phyloP scores from a whole-genome alignment of 495 filamentous ascomycete genomes.

The Penicillium soppii region DNA sequence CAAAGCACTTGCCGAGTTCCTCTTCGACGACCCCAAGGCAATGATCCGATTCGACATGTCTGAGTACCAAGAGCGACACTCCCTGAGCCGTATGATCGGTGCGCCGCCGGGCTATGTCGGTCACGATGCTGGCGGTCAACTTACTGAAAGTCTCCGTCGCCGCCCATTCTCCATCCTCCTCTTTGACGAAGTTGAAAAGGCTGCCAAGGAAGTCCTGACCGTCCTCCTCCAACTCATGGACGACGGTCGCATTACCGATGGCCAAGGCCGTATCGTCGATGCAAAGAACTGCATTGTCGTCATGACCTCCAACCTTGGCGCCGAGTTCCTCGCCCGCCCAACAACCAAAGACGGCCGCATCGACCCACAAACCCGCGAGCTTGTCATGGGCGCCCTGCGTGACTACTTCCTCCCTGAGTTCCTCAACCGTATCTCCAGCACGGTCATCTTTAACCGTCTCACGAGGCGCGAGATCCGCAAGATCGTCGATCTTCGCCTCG shows the following conservation, averaged over 20 bases:
- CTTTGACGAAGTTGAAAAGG: slow-evolving; percentile 98
- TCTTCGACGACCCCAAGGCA: slow-evolving; percentile 94
- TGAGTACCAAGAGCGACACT: slow-evolving; percentile 97
- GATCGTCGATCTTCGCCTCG: slow-evolving; percentile 90
- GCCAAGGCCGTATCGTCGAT: slow-evolving; percentile 91
- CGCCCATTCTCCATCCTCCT: slow-evolving; percentile 96
- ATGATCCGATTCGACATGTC: slow-evolving; percentile 99
- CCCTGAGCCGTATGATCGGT: slow-evolving; percentile 95
- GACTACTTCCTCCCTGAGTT: slow-evolving; percentile 98
- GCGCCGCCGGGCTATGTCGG: slow-evolving; percentile 97
- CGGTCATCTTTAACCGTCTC: slow-evolving; percentile 98
- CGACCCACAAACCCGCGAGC: slow-evolving; percentile 79
- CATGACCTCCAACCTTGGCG: slow-evolving; percentile 97
- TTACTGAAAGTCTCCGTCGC: slow-evolving; percentile 89
- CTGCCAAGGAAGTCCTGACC: slow-evolving; percentile 94
- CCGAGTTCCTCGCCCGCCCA: slow-evolving; percentile 84
- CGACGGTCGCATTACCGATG: slow-evolving; percentile 97
- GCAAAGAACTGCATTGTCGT: slow-evolving; percentile 98
- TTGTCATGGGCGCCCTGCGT: slow-evolving; percentile 85
- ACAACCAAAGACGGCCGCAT: slow-evolving; percentile 77
- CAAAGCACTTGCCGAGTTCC: slow-evolving; percentile 94
- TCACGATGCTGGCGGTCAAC: slow-evolving; percentile 91
- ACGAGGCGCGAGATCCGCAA: slow-evolving; percentile 82
- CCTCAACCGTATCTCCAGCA: slow-evolving; percentile 92
- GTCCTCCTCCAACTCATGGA: slow-evolving; percentile 98